phyloP scores from a whole-genome alignment of 2,329 filamentous ascomycete genomes.

The Pseudogymnoascus sp. region DNA sequence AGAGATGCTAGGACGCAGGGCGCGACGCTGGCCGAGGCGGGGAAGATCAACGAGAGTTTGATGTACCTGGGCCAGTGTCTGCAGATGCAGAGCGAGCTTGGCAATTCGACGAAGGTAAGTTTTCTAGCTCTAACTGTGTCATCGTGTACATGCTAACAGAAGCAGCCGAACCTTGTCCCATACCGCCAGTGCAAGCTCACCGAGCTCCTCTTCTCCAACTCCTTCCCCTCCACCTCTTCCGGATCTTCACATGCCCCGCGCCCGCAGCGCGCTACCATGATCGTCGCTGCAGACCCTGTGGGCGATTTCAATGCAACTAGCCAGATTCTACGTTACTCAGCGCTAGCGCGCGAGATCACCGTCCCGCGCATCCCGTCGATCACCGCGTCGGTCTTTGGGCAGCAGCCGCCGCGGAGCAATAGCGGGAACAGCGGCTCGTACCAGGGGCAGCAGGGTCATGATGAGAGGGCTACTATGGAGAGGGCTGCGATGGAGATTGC shows the following conservation, averaged over 20 bases:
- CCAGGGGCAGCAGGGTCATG: conserved; percentile 8
- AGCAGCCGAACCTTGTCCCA: conserved; percentile 61
- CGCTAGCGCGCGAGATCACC: conserved; percentile 84
- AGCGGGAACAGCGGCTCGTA: not conserved
- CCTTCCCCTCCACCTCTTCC: conserved; percentile 44
- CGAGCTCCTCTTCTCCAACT: conserved; percentile 81
- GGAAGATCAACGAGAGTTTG: conserved; percentile 95
- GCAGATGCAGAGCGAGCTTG: conserved; percentile 82
- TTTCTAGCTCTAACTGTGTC: not conserved
- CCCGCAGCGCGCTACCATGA: conserved; percentile 87
- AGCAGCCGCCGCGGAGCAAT: not conserved
- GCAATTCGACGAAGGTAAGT: conserved; percentile 62
- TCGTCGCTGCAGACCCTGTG: conserved; percentile 85
- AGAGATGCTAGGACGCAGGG: conserved; percentile 91
- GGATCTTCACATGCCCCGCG: conserved; percentile 35
- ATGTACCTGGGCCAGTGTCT: conserved; percentile 98
- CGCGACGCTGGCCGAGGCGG: conserved; percentile 84
- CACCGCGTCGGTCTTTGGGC: conserved; percentile 55
- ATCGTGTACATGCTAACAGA: conserved; percentile 11
- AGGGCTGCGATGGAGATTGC: conserved; percentile 73
- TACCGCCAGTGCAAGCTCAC: conserved; percentile 81
- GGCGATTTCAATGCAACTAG: conserved; percentile 96
- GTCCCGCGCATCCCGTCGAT: conserved; percentile 82
- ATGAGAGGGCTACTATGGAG: conserved; percentile 67
- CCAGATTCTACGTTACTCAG: conserved; percentile 90